Percentiles rank a stretch among this genome's conserved stretches.
Evolutionary conservation across 1,139 yeast species (phyloP).

Genomic region (Debaryomyces coudertii): DNA sequence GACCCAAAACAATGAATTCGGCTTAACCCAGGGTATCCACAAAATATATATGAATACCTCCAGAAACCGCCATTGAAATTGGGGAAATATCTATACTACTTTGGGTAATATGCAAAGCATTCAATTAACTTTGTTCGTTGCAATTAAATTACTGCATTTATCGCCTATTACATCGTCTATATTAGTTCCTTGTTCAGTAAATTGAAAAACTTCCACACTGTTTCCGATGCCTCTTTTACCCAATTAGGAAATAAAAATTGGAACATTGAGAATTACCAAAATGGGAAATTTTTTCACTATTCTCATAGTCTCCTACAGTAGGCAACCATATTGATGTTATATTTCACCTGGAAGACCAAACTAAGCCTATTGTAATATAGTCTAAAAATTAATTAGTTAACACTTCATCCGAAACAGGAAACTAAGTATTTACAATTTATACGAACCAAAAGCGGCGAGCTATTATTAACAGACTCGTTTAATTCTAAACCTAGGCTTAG

Average conservation of each 20-base stretch:
- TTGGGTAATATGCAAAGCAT: slow-evolving; percentile 10
- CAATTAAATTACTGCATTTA: slow-evolving; percentile 9
- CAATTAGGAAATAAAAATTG: slow-evolving; percentile 8
- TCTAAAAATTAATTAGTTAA: not conserved
- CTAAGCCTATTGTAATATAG: not conserved
- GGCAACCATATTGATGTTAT: not conserved
- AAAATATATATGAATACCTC: slow-evolving; percentile 5
- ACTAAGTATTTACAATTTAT: not conserved
- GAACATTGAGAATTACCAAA: slow-evolving; percentile 8
- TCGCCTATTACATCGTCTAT: not conserved
- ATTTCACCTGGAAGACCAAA: not conserved
- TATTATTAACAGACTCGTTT: not conserved
- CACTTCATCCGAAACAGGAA: not conserved
- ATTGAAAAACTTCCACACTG: slow-evolving; percentile 8
- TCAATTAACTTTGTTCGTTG: slow-evolving; percentile 5
- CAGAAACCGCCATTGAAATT: slow-evolving; percentile 1
- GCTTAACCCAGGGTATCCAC: slow-evolving; percentile 7
- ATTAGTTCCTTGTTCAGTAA: slow-evolving; percentile 11
- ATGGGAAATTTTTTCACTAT: slow-evolving; percentile 12
- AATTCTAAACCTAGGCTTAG: not conserved
- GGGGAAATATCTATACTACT: slow-evolving; percentile 7
- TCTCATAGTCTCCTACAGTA: slow-evolving; percentile 2
- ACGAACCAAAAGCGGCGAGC: not conserved
- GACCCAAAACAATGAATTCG: slow-evolving; percentile 4
- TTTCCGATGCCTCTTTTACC: slow-evolving; percentile 7